Conservation (phyloP, 2,329 filamentous ascomycete genomes). For the Fusarium virguliforme region DNA sequence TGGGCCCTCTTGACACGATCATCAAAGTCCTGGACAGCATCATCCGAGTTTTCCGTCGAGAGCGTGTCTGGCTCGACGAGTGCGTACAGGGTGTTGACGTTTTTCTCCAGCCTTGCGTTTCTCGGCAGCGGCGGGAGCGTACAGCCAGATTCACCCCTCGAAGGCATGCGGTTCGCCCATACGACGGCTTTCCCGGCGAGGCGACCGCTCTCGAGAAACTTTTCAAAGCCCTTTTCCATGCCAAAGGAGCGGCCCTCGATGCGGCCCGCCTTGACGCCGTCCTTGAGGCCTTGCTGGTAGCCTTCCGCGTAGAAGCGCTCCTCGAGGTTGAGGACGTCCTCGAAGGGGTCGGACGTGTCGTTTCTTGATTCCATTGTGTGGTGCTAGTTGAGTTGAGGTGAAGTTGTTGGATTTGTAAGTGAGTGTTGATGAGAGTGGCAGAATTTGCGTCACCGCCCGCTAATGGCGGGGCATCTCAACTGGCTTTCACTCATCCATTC, state of each 20-base stretch:
- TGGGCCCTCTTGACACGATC: conserved; percentile 87
- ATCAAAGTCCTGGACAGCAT: conserved; percentile 92
- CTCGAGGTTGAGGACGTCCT: conserved; percentile 73
- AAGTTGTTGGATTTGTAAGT: conserved; percentile 44
- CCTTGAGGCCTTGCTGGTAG: conserved; percentile 80
- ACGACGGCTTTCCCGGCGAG: conserved; percentile 84
- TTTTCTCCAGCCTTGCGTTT: conserved; percentile 81
- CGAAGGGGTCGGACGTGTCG: conserved; percentile 67
- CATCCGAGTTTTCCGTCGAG: conserved; percentile 86
- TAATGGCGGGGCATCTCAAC: conserved; percentile 47
- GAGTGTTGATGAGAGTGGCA: conserved; percentile 42
- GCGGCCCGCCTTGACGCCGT: conserved; percentile 83
- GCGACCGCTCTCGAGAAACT: conserved; percentile 85
- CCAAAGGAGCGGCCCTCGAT: conserved; percentile 93
- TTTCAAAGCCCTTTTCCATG: conserved; percentile 93
- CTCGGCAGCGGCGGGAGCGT: conserved; percentile 63
- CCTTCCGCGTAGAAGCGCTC: conserved; percentile 86
- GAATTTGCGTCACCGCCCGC: conserved; percentile 52
- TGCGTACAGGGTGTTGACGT: conserved; percentile 81
- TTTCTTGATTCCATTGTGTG: conserved; percentile 33
- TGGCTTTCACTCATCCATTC: too few species aligned
- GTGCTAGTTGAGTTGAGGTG: conserved; percentile 5
- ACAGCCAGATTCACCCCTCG: conserved; percentile 13
- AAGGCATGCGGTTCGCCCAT: conserved; percentile 82
- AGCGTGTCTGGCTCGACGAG: conserved; percentile 85